Evolutionary conservation across 352 stramenopile genomes (phyloP), one percentile per base, ranked within the genome.

Genomic region (Globisporangium sylvaticum): DNA sequence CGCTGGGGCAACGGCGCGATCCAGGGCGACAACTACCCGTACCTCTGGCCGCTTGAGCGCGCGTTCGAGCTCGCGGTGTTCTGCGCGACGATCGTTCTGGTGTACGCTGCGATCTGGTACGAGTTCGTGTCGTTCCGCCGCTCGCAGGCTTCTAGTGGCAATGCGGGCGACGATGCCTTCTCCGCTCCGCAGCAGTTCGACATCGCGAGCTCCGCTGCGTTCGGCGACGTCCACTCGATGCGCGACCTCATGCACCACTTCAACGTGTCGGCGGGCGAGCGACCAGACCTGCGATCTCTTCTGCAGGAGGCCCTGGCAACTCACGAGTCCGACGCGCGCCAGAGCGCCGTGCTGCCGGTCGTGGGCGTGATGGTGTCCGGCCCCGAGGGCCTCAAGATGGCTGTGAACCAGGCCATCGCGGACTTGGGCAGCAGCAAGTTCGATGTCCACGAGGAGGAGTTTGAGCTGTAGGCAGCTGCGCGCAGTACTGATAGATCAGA

Each of bases 11-110:
- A 86, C 48, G 80, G 78, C 24, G 39, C 65, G 29, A 84, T 89
- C 65, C 72, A 86, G 66, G 75, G 78, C 62, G 71, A 68, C 53
- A 84, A 75, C 59, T 68, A 80, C 67, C 76, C 70, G 37, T 62
- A 76, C 52, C 65, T 89, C 27, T 89, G 80, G 80, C 77, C 78
- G 22, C 73, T 89, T 46, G 70, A 89, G 70, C 78, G 77, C 34
- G 67, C 70, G 3, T 84, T 89, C 34, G 74, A 89, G 73, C 65
- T 83, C 3, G 37, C 67, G 12, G 73, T 83, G 46, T 84, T 85
- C 64, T 79, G 59, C 14, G 62, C 74, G 24, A 81, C 72, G 24
- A 83, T 86, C 42, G 50, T 78, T 7, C 62, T 87, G 3, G 77
- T 80, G 9, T 84, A 82, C 62, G 73, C 66, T 14, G 83, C 84